Evolutionary conservation across 2,329 filamentous ascomycete genomes (phyloP), one percentile per base, ranked within the genome.

Genomic region (Pestalotiopsis sp.): DNA sequence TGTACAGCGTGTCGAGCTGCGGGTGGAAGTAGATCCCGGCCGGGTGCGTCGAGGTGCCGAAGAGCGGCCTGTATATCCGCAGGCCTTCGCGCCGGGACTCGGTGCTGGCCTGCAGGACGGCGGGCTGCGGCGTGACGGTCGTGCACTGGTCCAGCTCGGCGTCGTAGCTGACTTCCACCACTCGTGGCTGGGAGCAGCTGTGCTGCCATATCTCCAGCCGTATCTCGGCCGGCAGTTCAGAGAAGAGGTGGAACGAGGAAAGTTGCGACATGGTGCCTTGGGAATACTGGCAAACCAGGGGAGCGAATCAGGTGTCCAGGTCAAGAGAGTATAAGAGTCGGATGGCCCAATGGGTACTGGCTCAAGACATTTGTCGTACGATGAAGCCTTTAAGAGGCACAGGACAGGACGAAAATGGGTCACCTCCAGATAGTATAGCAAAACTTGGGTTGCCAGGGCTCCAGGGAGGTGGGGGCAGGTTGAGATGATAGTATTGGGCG

Each of bases 81-180:
- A 81, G 71, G 26, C 79, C 80, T 71, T 84, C 82, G 48, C 71
- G 68, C 48, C 83, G 79, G 6, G 83, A 78, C 73, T 85, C 83
- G 39, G 71, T 78, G 69, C 76, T 81, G 68, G 75, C 76, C 48
- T 82, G 81, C 14, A 85, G 78, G 56, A 82, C 72, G 11, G 78
- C 71, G 0, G 83, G 83, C 13, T 79, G 79, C 40, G 75, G 71
- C 7, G 82, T 77, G 4, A 75, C 74, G 11, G 80, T 78, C 30
- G 74, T 72, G 72, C 80, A 84, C 62, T 73, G 73, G 71, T 83
- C 78, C 6, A 73, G 66, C 10, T 75, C 68, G 14, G 75, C 68
- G 52, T 78, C 73, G 73, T 84, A 84, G 67, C 74, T 74, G 61
- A 83, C 76, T 64, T 81, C 76, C 67, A 82, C 79, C 26, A 81